Evolutionary conservation across 2,329 filamentous ascomycete species (phyloP), one percentile per base, ranked within the genome.

Genomic region (Tolypocladium nubicola): DNA sequence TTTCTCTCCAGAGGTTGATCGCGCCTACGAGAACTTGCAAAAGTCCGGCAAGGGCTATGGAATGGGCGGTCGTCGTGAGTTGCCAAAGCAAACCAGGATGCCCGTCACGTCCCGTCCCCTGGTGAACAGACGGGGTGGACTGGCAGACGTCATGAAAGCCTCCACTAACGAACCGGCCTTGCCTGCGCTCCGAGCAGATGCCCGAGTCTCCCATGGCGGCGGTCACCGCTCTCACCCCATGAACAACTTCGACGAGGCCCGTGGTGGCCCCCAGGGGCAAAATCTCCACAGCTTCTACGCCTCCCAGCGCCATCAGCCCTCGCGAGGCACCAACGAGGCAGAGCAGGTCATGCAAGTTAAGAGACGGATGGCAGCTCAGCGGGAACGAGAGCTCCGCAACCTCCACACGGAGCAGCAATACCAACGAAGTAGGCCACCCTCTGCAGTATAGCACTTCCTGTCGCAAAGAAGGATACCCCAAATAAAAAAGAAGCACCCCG

Each of bases 361-460:
- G 84, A 90, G 94, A 79, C 89, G 93, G 81, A 95, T 97, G 90
- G 94, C 94, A 70, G 94, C 94, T 74, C 94, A 97, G 79, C 90
- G 94, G 76, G 94, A 99, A 82, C 89, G 93, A 76, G 94, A 99
- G 80, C 87, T 99, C 75, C 90, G 94, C 76, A 99, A 97, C 78
- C 96, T 97, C 79, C 94, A 99, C 79, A 95, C 97, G 79, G 94
- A 99, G 84, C 94, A 99, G 84, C 94, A 99, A 85, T 97, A 96
- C 79, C 96, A 97, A 82, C 87, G 93, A 90, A 97, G 94, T 97
- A 90, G 85, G 88, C 85, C 85, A 75, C 83, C 85, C 83, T 83
- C 82, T 82, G 80, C 83, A 84, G 81, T 82, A 84, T 88, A 86
- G 83, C 82, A 79, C 63, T 69, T 67, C 67, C 70, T 74, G 63